These are phyloP conservation scores for Gentiana dahurica DNA, from an alignment of 257 asterid genomes.

Conservation along the genomic window DNA sequence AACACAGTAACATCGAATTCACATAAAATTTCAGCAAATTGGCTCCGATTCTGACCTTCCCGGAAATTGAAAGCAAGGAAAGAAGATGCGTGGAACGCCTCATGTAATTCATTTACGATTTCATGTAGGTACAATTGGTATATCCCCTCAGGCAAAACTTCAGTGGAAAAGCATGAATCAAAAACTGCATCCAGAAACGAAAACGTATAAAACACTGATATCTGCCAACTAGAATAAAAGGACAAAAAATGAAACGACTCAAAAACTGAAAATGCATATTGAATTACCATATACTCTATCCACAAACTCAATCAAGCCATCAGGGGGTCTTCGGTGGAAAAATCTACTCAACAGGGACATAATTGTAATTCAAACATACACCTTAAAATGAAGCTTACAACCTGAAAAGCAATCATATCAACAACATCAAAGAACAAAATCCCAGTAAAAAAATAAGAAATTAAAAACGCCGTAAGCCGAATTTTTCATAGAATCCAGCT, in stretches of 20 bases:
- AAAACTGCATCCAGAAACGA: slow-evolving; percentile 52
- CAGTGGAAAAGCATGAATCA: slow-evolving; percentile 97
- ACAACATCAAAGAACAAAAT: not conserved
- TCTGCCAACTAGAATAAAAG: not conserved
- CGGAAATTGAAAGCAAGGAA: slow-evolving; percentile 93
- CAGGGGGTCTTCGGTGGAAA: slow-evolving; percentile 93
- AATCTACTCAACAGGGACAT: slow-evolving; percentile 93
- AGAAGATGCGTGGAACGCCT: slow-evolving; percentile 78
- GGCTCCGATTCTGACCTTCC: slow-evolving; percentile 90
- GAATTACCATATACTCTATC: slow-evolving; percentile 84
- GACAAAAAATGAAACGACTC: slow-evolving; percentile 4
- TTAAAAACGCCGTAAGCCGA: not conserved
- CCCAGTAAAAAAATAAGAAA: not conserved
- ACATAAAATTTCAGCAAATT: slow-evolving; percentile 76
- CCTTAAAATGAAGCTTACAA: slow-evolving; percentile 21
- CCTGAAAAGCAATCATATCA: slow-evolving; percentile 5
- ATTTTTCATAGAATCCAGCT: not conserved
- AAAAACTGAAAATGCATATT: not conserved
- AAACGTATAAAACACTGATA: not conserved
- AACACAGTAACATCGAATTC: slow-evolving; percentile 81
- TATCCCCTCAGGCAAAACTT: slow-evolving; percentile 78
- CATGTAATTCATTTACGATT: slow-evolving; percentile 76
- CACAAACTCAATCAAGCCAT: slow-evolving; percentile 85
- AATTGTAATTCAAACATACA: slow-evolving; percentile 18
- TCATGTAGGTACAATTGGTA: slow-evolving; percentile 92